A percentile compares a stretch with the other conserved stretches of the same genome.
Evolutionary conservation across 306 rosid species (phyloP).

Genomic region (Arachis stenosperma): DNA sequence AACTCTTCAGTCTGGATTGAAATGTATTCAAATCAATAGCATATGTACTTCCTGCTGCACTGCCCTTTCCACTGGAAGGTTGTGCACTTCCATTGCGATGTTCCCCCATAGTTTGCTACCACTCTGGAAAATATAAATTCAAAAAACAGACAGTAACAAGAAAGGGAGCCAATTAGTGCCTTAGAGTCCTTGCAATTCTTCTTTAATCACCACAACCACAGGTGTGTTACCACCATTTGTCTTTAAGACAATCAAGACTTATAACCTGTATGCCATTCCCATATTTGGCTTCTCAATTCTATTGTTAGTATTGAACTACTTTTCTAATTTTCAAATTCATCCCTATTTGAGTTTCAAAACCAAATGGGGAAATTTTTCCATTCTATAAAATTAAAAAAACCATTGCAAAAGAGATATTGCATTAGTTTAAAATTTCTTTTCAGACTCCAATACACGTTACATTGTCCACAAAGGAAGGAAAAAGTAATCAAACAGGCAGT

Average conservation of each 20-base stretch:
- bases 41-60: conserved; percentile 59
- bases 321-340: not conserved
- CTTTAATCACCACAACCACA: not conserved
- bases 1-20: conserved; percentile 58
- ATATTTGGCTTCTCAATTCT: not conserved
- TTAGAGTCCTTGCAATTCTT: not conserved
- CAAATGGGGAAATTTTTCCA: not conserved
- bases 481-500: not conserved
- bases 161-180: not conserved
- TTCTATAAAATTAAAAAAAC: not conserved
- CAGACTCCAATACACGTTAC: not conserved
- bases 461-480: not conserved
- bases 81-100: conserved; percentile 76
- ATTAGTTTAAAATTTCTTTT: not conserved
- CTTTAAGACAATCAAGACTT: not conserved
- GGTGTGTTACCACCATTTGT: conserved; percentile 4
- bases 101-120: conserved; percentile 60
- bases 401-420: not conserved
- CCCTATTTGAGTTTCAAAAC: not conserved
- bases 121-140: not conserved
- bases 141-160: conserved; percentile 21
- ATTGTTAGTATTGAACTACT: not conserved
- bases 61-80: conserved; percentile 61
- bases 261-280: not conserved
- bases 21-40: conserved; percentile 67